Percentiles rank a stretch among this genome's conserved stretches.
Evolutionary conservation across 257 asterid genomes (phyloP).

Genomic region (Gynochthodes officinalis): DNA sequence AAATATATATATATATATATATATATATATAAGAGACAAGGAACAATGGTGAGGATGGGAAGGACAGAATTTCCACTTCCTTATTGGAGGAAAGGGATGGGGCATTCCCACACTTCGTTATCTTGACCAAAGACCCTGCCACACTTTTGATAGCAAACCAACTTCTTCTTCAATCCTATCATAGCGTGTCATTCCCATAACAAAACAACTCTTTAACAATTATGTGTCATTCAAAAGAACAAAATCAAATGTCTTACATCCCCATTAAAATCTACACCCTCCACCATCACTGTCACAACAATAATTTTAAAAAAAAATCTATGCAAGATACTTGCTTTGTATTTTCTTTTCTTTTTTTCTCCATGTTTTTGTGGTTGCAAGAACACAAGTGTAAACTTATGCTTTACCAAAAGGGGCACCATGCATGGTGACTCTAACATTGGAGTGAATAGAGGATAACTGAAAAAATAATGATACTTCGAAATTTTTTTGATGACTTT

Average conservation of each 20-base stretch:
- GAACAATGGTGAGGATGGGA: conserved; percentile 78
- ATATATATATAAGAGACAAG: conserved; percentile 35
- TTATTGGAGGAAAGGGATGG: conserved; percentile 82
- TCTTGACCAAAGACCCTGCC: conserved; percentile 54
- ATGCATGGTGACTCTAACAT: no score
- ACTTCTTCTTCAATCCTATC: conserved; percentile 11
- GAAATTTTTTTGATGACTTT: no score
- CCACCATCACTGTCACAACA: conserved; percentile 32
- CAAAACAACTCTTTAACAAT: conserved; percentile 17
- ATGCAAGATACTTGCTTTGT: not conserved
- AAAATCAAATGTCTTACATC: conserved; percentile 31
- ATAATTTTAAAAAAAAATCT: conserved; percentile 1
- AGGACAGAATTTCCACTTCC: conserved; percentile 83
- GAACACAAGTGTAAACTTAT: not conserved
- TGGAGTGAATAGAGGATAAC: no score
- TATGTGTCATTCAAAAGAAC: conserved; percentile 20
- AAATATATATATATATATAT: no score
- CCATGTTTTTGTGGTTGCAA: not conserved
- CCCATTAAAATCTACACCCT: conserved; percentile 37
- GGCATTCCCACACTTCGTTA: conserved; percentile 61
- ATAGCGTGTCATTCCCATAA: no score
- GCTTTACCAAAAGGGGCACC: no score
- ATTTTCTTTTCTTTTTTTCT: not conserved
- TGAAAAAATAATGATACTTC: no score
- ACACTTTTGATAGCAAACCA: conserved; percentile 30